Base-by-base conservation (phyloP, 1,284 basidiomycete species). In the Singerocomus inundabilis region DNA sequence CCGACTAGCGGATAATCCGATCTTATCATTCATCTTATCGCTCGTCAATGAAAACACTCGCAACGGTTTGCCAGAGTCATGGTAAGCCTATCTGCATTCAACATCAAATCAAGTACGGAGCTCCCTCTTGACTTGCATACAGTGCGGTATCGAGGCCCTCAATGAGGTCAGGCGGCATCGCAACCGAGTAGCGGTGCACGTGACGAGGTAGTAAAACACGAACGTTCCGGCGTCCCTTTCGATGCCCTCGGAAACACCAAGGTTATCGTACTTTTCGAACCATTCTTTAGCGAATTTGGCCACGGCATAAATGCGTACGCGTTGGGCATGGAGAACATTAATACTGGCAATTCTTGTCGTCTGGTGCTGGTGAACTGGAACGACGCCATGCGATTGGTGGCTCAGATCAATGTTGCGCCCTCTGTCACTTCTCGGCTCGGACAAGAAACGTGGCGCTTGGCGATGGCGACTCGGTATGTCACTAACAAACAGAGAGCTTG, bases 1-100 rank as follows among this genome's bases (percentile, higher is more conserved):
- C 12, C 9, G 36, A 35, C 18, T 31, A 2, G 11, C 30, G 6
- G n/a, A n/a, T n/a, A n/a, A n/a, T n/a, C n/a, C n/a, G n/a, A n/a
- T n/a, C n/a, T n/a, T n/a, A n/a, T n/a, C n/a, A n/a, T n/a, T 47
- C 13, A 49, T 49, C 46, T 48, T 48, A 48, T 48, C 46, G 11
- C 16, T 48, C n/a, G 36, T 49, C 45, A n/a, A n/a, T n/a, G n/a
- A n/a, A n/a, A n/a, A n/a, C n/a, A n/a, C n/a, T n/a, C n/a, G n/a
- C n/a, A n/a, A n/a, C n/a, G n/a, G n/a, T n/a, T n/a, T n/a, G n/a
- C n/a, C n/a, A n/a, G n/a, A n/a, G n/a, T n/a, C n/a, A n/a, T n/a
- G n/a, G n/a, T n/a, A n/a, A n/a, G n/a, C n/a, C 10, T 6, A 36
- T 8, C 21, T 18, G 18, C 12, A 13, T 7, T 5, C 12, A 7